Evolutionary conservation across 768 basidiomycete genomes (phyloP).

Genomic region (Peribolospora baueri): DNA sequence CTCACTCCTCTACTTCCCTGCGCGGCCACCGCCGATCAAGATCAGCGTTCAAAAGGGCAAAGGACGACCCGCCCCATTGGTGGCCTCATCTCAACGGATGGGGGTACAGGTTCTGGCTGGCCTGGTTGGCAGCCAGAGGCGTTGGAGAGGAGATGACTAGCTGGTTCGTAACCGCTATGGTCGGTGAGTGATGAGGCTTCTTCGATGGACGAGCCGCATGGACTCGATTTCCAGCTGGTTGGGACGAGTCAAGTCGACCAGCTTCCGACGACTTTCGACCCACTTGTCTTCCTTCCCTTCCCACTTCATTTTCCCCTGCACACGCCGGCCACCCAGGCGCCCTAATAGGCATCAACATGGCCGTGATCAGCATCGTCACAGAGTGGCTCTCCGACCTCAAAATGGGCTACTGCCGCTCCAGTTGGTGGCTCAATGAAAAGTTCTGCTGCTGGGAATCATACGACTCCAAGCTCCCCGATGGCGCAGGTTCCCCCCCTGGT

Average conservation of each 20-base stretch:
- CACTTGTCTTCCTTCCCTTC: neutral
- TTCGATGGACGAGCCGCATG: neutral
- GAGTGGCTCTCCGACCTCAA: constrained; percentile 97
- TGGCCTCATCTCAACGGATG: constrained; percentile 15
- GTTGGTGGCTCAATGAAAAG: constrained; percentile 96
- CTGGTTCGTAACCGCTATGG: constrained; percentile 74
- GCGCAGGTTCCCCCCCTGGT: too few relatives aligned
- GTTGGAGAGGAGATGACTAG: constrained; percentile 17
- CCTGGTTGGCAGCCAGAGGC: constrained; percentile 21
- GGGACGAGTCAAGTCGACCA: neutral
- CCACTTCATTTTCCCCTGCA: neutral
- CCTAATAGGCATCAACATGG: constrained; percentile 80
- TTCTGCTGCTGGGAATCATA: constrained; percentile 79
- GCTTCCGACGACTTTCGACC: neutral
- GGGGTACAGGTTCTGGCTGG: constrained; percentile 32
- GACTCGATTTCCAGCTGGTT: neutral
- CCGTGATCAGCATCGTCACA: constrained; percentile 76
- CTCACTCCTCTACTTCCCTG: neutral
- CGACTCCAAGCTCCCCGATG: too few relatives aligned
- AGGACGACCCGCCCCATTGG: constrained; percentile 4
- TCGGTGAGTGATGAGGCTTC: constrained; percentile 36
- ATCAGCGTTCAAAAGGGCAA: neutral
- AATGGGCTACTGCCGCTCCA: constrained; percentile 67
- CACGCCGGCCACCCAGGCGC: constrained; percentile 31
- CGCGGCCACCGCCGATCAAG: neutral